These are phyloP conservation scores for Bonnemaisonia californica DNA, from an alignment of 31 red algal species.

Conservation along the genomic window DNA sequence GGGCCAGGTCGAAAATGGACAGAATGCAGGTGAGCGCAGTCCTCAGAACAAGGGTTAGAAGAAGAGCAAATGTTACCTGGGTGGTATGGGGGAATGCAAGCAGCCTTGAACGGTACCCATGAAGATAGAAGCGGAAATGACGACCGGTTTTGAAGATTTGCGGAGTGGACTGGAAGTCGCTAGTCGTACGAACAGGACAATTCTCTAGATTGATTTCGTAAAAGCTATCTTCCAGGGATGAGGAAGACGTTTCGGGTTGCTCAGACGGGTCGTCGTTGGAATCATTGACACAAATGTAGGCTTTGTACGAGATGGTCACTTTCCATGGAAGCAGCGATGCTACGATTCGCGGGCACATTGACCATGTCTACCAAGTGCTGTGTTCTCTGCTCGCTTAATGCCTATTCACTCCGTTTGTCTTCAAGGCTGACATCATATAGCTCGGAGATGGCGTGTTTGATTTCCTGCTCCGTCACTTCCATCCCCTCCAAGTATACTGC, in stretches of 20 bases:
- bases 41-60: background rate
- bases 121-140: too few species aligned
- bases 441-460: conserved; percentile 3
- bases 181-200: background rate
- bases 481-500: too few species aligned
- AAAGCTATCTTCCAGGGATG: background rate
- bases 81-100: conserved; percentile 21
- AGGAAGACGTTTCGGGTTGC: background rate
- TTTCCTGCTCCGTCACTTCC: too few species aligned
- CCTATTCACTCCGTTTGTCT: background rate
- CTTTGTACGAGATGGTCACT: too few species aligned
- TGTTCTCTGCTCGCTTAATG: conserved; percentile 1
- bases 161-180: background rate
- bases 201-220: background rate
- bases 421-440: background rate
- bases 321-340: too few species aligned
- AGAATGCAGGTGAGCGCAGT: background rate
- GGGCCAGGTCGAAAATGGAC: background rate
- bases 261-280: background rate
- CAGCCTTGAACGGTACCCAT: conserved; percentile 2
- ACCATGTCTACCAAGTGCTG: conserved; percentile 12
- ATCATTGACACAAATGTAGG: too few species aligned
- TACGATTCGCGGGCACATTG: background rate
- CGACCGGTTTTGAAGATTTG: too few species aligned
- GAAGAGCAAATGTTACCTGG: background rate